Evolutionary conservation across 2,329 filamentous ascomycete species (phyloP).

Genomic region (Fusarium sp.): DNA sequence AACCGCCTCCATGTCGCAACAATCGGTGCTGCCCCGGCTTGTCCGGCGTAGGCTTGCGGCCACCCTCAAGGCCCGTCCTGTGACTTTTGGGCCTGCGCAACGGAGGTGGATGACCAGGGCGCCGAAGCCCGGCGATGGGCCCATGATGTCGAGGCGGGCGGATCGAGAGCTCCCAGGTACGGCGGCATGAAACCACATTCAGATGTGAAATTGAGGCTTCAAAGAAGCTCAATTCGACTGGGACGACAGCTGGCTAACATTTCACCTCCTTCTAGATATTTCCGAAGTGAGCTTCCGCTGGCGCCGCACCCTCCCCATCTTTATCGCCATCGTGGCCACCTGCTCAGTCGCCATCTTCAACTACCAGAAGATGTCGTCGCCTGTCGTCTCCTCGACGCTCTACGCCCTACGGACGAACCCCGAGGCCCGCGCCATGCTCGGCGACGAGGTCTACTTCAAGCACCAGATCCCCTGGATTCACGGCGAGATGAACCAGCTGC

Average conservation of each 20-base stretch:
- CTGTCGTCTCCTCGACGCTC: conserved; percentile 87
- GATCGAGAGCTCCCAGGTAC: conserved; percentile 78
- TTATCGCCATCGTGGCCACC: conserved; percentile 78
- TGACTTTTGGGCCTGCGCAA: conserved; percentile 49
- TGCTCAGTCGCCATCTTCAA: conserved; percentile 95
- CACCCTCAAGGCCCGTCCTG: conserved; percentile 42
- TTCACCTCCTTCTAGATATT: conserved; percentile 53
- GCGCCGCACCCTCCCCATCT: conserved; percentile 84
- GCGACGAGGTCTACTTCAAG: conserved; percentile 89
- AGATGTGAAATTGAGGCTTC: not conserved
- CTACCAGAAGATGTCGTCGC: conserved; percentile 95
- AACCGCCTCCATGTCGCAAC: conserved; percentile 38
- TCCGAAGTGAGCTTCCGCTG: conserved; percentile 70
- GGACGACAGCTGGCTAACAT: not conserved
- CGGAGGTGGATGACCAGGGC: conserved; percentile 68
- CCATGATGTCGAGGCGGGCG: conserved; percentile 75
- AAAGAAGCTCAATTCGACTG: conserved; percentile 7
- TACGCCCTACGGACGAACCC: conserved; percentile 91
- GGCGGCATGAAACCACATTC: conserved; percentile 7
- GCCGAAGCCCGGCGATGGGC: conserved; percentile 73
- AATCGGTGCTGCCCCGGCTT: conserved; percentile 46
- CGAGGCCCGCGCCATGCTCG: conserved; percentile 82
- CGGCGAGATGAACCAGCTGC: conserved; percentile 93
- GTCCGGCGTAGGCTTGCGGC: conserved; percentile 46
- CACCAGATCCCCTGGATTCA: conserved; percentile 86